phyloP scores from a whole-genome alignment of 2,329 filamentous ascomycete genomes.

The Calonectria naviculata region DNA sequence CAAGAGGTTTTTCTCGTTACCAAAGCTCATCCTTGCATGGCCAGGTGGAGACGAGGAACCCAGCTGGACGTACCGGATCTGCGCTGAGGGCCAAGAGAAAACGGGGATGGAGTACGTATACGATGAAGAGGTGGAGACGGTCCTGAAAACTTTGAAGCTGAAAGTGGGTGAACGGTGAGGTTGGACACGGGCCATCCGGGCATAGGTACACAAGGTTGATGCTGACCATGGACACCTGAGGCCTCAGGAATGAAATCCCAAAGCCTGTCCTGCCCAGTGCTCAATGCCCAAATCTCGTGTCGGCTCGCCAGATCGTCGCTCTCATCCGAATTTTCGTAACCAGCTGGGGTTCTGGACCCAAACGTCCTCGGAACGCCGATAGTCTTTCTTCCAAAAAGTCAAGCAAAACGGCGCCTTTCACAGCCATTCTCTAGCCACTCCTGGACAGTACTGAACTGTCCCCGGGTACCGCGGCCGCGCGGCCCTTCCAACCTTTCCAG shows the following conservation, averaged over 20 bases:
- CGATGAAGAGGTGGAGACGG: constrained; percentile 4
- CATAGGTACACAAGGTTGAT: background rate
- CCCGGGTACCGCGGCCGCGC: constrained; percentile 23
- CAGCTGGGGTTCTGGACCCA: background rate
- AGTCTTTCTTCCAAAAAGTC: constrained; percentile 1
- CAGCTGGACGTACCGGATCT: background rate
- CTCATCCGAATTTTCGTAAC: background rate
- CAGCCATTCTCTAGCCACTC: constrained; percentile 22
- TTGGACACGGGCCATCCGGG: background rate
- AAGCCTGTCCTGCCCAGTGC: background rate
- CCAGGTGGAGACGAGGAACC: background rate
- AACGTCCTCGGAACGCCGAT: constrained; percentile 31
- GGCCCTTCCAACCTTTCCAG: constrained; percentile 24
- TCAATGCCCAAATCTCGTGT: background rate
- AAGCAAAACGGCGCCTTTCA: constrained; percentile 31
- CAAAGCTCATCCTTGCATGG: constrained; percentile 26
- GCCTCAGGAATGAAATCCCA: background rate
- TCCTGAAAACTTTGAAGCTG: constrained; percentile 12
- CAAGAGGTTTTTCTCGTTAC: constrained; percentile 8
- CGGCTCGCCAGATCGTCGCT: background rate
- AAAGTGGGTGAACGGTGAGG: background rate
- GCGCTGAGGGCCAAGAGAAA: background rate
- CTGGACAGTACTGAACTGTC: constrained; percentile 35
- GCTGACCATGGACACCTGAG: constrained; percentile 4
- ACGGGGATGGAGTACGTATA: background rate